These are phyloP conservation scores for Cetradonia linearis DNA, from an alignment of 495 filamentous ascomycete species.

Conservation along the genomic window DNA sequence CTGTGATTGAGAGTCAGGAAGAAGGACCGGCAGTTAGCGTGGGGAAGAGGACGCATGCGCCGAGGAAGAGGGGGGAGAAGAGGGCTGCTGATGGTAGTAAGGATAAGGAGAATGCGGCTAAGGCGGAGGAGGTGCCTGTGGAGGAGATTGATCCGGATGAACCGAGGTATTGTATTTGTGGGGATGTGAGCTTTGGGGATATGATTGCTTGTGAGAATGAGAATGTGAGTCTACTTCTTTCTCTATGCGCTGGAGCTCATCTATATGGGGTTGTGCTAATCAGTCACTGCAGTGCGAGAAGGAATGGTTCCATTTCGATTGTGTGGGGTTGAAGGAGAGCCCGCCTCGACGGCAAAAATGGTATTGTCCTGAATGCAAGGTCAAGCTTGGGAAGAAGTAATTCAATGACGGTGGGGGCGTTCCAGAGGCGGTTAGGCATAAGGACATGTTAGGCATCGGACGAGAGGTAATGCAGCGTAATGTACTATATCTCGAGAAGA, in stretches of 20 bases:
- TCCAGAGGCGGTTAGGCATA: too few relatives aligned
- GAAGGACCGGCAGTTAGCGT: slow-evolving; percentile 67
- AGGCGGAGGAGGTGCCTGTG: slow-evolving; percentile 48
- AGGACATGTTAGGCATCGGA: background rate
- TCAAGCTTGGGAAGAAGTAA: slow-evolving; percentile 38
- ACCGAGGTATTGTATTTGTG: slow-evolving; percentile 81
- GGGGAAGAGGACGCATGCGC: slow-evolving; percentile 70
- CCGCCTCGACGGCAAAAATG: slow-evolving; percentile 75
- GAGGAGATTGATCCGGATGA: slow-evolving; percentile 83
- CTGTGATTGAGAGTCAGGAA: slow-evolving; percentile 57
- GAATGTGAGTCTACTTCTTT: slow-evolving; percentile 53
- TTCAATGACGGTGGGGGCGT: background rate
- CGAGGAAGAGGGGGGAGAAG: slow-evolving; percentile 45
- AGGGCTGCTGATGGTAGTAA: slow-evolving; percentile 29
- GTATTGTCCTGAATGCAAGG: slow-evolving; percentile 85
- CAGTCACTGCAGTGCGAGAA: slow-evolving; percentile 47
- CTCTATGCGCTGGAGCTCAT: slow-evolving; percentile 12
- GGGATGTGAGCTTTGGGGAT: slow-evolving; percentile 80
- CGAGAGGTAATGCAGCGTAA: background rate
- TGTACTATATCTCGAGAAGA: background rate
- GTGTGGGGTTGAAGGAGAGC: slow-evolving; percentile 66
- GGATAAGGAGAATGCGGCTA: slow-evolving; percentile 36
- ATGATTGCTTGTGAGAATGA: slow-evolving; percentile 94
- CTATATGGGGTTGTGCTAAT: too few relatives aligned
- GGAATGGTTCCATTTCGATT: slow-evolving; percentile 78